Conservation (phyloP, 192 early-diverging fungal species). For the Coemansia sp. region DNA sequence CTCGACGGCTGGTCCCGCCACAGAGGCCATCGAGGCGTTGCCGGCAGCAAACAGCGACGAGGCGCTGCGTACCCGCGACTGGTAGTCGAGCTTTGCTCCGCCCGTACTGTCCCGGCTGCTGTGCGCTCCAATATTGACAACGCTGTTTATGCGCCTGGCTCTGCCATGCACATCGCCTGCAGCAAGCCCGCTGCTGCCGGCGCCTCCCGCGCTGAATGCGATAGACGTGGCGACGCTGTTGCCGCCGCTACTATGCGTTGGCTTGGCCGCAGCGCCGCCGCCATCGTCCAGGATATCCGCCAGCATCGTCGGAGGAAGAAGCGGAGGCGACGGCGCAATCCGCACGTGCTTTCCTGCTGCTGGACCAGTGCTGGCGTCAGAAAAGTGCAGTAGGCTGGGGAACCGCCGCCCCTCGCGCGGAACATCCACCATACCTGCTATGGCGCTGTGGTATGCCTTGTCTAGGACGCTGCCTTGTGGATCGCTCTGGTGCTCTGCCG, state of each 20-base stretch:
- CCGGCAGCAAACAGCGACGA: constrained; percentile 24
- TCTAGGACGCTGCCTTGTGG: neutral
- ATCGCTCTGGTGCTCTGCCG: neutral
- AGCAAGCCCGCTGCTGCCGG: neutral
- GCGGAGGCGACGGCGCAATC: constrained; percentile 7
- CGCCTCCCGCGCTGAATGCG: neutral
- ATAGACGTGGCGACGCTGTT: neutral
- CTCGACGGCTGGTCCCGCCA: too few species aligned
- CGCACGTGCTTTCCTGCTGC: too few species aligned
- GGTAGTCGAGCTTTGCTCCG: neutral
- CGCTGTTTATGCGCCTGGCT: constrained; percentile 6
- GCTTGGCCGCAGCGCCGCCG: too few species aligned
- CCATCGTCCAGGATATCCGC: constrained; percentile 28
- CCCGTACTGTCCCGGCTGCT: neutral
- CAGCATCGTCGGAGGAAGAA: constrained; percentile 30
- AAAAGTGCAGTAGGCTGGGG: too few species aligned
- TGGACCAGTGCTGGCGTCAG: too few species aligned
- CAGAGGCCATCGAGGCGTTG: constrained; percentile 3
- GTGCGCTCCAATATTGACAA: constrained; percentile 1
- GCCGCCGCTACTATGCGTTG: neutral
- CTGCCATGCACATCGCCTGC: constrained; percentile 1
- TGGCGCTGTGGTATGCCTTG: too few species aligned
- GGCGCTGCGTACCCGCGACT: constrained; percentile 5
- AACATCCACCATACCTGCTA: too few species aligned
- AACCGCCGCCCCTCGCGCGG: too few species aligned